Percentiles rank a stretch among this genome's conserved stretches.
Conservation (phyloP, 768 basidiomycete species). For the Sutorius australiensis region DNA sequence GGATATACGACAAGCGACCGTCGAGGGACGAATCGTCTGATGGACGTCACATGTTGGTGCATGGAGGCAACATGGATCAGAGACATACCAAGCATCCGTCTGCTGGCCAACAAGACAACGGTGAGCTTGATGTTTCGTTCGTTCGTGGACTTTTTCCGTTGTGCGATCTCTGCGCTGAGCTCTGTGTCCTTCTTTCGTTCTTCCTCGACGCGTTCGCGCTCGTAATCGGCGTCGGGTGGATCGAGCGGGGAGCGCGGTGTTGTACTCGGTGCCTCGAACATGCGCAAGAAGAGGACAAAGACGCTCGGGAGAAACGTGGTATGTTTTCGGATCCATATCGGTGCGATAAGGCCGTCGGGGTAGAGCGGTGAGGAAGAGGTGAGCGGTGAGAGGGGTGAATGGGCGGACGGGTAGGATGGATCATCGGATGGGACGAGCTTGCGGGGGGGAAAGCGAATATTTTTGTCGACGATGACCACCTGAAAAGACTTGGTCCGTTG, state of each 20-base stretch:
- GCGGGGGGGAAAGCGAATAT: constrained; percentile 81
- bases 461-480: constrained; percentile 79
- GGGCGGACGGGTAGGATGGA: constrained; percentile 52
- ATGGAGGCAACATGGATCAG: not conserved
- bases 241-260: constrained; percentile 53
- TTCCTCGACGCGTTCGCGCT: constrained; percentile 57
- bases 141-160: constrained; percentile 70
- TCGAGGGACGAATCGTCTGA: constrained; percentile 86
- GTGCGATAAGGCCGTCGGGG: constrained; percentile 95
- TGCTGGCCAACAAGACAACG: constrained; percentile 87
- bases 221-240: constrained; percentile 47
- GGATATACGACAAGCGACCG: constrained; percentile 76
- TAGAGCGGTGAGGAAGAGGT: constrained; percentile 84
- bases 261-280: constrained; percentile 63
- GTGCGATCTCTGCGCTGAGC: constrained; percentile 74
- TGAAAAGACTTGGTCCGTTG: constrained; percentile 75
- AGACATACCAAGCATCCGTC: constrained; percentile 75
- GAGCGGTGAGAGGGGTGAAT: constrained; percentile 92
- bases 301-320: constrained; percentile 88
- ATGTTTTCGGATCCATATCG: constrained; percentile 98
- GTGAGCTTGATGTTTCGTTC: constrained; percentile 94
- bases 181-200: constrained; percentile 73
- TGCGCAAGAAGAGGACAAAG: constrained; percentile 84
- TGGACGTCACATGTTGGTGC: not conserved
- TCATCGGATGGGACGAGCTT: constrained; percentile 64